Percentiles rank a stretch among this genome's conserved stretches.
phyloP scores from a whole-genome alignment of 306 rosid species.

The Delonix regia region DNA sequence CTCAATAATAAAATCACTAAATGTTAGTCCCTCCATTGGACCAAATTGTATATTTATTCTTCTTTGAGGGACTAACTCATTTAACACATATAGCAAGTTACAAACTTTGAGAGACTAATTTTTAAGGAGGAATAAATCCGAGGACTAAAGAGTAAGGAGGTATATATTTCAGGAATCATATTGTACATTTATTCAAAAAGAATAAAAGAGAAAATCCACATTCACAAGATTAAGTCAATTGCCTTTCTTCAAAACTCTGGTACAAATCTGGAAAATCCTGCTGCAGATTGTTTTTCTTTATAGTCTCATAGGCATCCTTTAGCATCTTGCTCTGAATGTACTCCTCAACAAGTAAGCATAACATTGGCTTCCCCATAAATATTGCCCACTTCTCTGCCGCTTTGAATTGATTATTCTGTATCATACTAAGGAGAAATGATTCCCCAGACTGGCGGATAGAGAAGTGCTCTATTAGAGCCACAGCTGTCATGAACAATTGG shows the following conservation, averaged over 20 bases:
- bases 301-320: constrained; percentile 69
- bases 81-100: not conserved
- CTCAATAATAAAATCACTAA: too few species aligned
- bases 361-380: constrained; percentile 81
- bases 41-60: not conserved
- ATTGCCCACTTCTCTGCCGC: constrained; percentile 98
- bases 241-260: constrained; percentile 86
- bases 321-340: constrained; percentile 67
- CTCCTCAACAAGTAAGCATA: constrained; percentile 70
- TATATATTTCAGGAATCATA: not conserved
- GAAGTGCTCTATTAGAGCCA: constrained; percentile 80
- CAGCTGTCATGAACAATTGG: constrained; percentile 69
- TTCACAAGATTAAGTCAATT: constrained; percentile 29
- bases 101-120: not conserved
- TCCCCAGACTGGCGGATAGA: constrained; percentile 62
- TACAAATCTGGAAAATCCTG: constrained; percentile 82
- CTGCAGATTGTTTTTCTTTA: constrained; percentile 75
- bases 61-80: not conserved
- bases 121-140: not conserved
- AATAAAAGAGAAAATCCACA: constrained; percentile 22
- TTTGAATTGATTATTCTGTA: constrained; percentile 68
- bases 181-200: not conserved
- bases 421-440: constrained; percentile 74
- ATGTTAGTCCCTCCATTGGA: too few species aligned
- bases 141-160: not conserved